Evolutionary conservation across 495 filamentous ascomycete species (phyloP).

Genomic region (Trichoderma asperelloides): DNA sequence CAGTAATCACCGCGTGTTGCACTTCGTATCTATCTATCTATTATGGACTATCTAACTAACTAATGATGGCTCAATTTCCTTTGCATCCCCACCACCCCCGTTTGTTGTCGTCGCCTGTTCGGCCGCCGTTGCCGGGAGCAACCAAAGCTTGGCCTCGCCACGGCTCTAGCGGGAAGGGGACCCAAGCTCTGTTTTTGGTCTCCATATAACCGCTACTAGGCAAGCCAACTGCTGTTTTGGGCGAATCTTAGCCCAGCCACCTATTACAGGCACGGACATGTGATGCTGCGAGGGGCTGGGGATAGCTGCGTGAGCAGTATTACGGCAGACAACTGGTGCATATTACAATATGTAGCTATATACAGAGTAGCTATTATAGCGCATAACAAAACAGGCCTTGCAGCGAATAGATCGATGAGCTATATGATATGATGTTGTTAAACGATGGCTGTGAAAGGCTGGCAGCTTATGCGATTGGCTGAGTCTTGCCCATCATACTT

Average conservation of each 20-base stretch:
- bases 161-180: not conserved
- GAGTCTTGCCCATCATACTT: not conserved
- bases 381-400: too few relatives aligned
- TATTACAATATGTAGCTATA: too few relatives aligned
- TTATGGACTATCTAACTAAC: too few relatives aligned
- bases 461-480: not conserved
- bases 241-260: not conserved
- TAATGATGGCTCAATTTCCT: not conserved
- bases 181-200: not conserved
- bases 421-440: too few relatives aligned
- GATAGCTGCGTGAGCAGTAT: not conserved
- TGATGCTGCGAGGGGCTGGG: constrained; percentile 1
- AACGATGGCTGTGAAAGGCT: not conserved
- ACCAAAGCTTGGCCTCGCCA: not conserved
- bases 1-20: too few relatives aligned
- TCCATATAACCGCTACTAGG: not conserved
- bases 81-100: not conserved
- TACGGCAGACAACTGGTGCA: too few relatives aligned
- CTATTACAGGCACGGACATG: not conserved
- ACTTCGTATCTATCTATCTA: too few relatives aligned
- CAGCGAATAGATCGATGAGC: too few relatives aligned
- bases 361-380: too few relatives aligned
- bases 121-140: constrained; percentile 1
- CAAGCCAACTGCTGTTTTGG: not conserved
- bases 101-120: not conserved